These are phyloP conservation scores for Magnolia officinalis DNA, from an alignment of 164 flowering plant species.

Conservation along the genomic window DNA sequence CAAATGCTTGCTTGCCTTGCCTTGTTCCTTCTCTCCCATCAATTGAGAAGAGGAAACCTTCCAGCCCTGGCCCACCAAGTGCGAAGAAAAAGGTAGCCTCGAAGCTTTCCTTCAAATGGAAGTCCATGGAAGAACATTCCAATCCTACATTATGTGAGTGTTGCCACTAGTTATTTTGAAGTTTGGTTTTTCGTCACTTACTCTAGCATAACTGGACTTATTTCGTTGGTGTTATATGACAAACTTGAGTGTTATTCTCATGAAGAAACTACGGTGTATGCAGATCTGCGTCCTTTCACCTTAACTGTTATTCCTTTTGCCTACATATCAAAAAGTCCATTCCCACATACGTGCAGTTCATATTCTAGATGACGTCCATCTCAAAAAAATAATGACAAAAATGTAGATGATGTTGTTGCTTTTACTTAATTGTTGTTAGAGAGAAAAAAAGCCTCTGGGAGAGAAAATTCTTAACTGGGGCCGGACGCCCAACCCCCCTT, in stretches of 20 bases:
- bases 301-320: not conserved
- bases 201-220: not conserved
- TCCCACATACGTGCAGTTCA: not conserved
- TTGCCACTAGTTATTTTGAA: not conserved
- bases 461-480: too few species aligned
- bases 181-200: not conserved
- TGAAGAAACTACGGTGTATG: not conserved
- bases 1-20: constrained; percentile 87
- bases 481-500: too few species aligned
- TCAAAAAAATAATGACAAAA: too few species aligned
- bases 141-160: constrained; percentile 51
- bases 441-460: too few species aligned
- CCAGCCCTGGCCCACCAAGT: constrained; percentile 64
- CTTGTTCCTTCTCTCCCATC: constrained; percentile 68
- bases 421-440: too few species aligned
- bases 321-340: not conserved
- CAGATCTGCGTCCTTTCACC: not conserved
- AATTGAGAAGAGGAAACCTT: constrained; percentile 73
- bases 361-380: not conserved
- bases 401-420: too few species aligned
- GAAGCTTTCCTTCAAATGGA: constrained; percentile 84
- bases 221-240: not conserved
- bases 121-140: constrained; percentile 52
- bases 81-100: constrained; percentile 54
- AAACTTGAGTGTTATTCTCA: not conserved